Percentiles rank a stretch among this genome's conserved stretches.
Evolutionary conservation across 768 basidiomycete species (phyloP).

Genomic region (Lanmaoa pseudosensibilis): DNA sequence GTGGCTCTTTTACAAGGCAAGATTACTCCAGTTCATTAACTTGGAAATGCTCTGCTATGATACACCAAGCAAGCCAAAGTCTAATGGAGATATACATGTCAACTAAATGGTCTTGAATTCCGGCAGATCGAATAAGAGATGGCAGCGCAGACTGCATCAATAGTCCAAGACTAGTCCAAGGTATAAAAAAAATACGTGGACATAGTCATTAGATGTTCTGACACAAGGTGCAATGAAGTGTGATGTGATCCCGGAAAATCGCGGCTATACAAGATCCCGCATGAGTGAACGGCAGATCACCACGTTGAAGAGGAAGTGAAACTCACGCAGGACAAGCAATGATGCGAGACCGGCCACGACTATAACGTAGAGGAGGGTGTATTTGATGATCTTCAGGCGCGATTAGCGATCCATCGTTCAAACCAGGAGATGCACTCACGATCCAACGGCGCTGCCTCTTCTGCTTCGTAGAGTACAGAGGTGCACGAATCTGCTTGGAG

Average conservation of each 20-base stretch:
- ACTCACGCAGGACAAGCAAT: constrained; percentile 80
- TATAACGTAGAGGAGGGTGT: constrained; percentile 77
- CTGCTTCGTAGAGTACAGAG: constrained; percentile 92
- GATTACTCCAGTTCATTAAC: constrained; percentile 10
- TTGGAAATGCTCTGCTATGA: constrained; percentile 25
- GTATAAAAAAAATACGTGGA: constrained; percentile 6
- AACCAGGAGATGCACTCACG: constrained; percentile 40
- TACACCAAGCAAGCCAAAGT: constrained; percentile 28
- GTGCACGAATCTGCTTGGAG: constrained; percentile 90
- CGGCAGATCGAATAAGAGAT: constrained; percentile 16
- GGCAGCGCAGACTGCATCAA: constrained; percentile 3
- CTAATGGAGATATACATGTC: constrained; percentile 27
- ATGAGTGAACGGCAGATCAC: constrained; percentile 10
- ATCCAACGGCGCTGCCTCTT: constrained; percentile 92
- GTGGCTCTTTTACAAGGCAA: background rate
- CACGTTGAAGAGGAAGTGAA: constrained; percentile 1
- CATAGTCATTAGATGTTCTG: constrained; percentile 72
- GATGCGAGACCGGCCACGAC: constrained; percentile 78
- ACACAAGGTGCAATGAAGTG: constrained; percentile 80
- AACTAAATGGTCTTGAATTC: constrained; percentile 24
- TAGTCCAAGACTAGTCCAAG: constrained; percentile 9
- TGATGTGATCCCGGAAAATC: constrained; percentile 79
- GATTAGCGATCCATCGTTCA: constrained; percentile 5
- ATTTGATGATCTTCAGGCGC: constrained; percentile 69
- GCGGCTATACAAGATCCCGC: constrained; percentile 49